A percentile compares a stretch with the other conserved stretches of the same genome.
These are phyloP conservation scores for Rhizophagus prolifer DNA, from an alignment of 192 early-diverging fungal genomes.

Conservation along the genomic window DNA sequence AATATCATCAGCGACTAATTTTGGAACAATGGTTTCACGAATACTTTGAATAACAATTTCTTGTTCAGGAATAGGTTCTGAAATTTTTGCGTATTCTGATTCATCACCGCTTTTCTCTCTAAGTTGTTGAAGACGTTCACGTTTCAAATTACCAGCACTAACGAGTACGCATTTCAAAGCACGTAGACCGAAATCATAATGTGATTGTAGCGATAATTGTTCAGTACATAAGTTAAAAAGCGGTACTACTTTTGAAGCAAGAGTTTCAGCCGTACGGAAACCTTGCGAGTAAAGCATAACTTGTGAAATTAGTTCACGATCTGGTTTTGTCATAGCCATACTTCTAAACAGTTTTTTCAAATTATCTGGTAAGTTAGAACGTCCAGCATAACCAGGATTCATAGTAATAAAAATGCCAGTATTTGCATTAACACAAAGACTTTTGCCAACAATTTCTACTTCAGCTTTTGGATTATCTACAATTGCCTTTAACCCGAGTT, in stretches of 20 bases:
- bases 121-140: slow-evolving; percentile 65
- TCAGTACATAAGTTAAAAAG: slow-evolving; percentile 94
- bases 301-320: slow-evolving; percentile 97
- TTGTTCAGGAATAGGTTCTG: slow-evolving; percentile 77
- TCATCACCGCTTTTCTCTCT: slow-evolving; percentile 41
- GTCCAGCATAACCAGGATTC: slow-evolving; percentile 99
- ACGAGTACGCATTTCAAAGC: slow-evolving; percentile 98
- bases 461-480: slow-evolving; percentile 66
- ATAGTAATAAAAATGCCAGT: slow-evolving; percentile 96
- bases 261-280: slow-evolving; percentile 90
- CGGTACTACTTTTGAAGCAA: slow-evolving; percentile 96
- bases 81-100: slow-evolving; percentile 51
- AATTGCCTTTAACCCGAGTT: slow-evolving; percentile 78
- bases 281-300: slow-evolving; percentile 99
- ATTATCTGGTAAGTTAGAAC: slow-evolving; percentile 98
- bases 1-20: slow-evolving; percentile 97
- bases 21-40: slow-evolving; percentile 95
- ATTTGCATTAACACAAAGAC: slow-evolving; percentile 78
- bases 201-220: slow-evolving; percentile 93
- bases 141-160: slow-evolving; percentile 98
- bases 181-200: slow-evolving; percentile 99
- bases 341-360: slow-evolving; percentile 98
- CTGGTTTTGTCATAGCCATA: slow-evolving; percentile 99
- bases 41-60: slow-evolving; percentile 95
- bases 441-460: slow-evolving; percentile 92